These are phyloP conservation scores for Talaromyces liani DNA, from an alignment of 495 filamentous ascomycete genomes.

Conservation along the genomic window DNA sequence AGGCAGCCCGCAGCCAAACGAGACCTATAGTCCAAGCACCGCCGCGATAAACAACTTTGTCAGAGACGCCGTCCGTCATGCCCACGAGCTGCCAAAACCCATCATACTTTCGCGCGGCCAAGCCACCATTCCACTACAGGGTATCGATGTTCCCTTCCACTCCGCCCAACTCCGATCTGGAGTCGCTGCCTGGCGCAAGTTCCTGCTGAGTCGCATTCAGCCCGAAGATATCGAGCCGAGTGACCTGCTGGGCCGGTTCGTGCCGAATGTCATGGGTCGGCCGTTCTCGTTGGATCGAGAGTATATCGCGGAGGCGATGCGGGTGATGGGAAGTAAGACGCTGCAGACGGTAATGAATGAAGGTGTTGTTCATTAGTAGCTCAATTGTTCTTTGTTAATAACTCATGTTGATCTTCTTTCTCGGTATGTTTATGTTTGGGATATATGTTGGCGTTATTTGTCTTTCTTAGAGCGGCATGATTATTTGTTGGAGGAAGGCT, in stretches of 20 bases:
- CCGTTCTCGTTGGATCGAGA: conserved; percentile 95
- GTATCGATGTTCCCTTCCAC: conserved; percentile 98
- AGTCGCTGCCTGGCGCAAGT: conserved; percentile 95
- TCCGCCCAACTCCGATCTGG: conserved; percentile 91
- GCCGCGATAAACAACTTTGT: conserved; percentile 74
- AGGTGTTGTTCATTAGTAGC: background rate
- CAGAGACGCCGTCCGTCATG: conserved; percentile 79
- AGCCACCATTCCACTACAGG: conserved; percentile 91
- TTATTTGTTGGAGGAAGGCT: too few relatives aligned
- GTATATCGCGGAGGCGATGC: conserved; percentile 97
- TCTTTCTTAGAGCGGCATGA: too few relatives aligned
- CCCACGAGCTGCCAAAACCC: conserved; percentile 82
- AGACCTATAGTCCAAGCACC: conserved; percentile 59
- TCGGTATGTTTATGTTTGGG: too few relatives aligned
- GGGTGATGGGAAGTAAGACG: conserved; percentile 57
- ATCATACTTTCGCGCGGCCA: conserved; percentile 87
- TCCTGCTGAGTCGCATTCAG: conserved; percentile 98
- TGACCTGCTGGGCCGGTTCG: conserved; percentile 95
- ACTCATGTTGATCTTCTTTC: too few relatives aligned
- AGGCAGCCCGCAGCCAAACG: conserved; percentile 18
- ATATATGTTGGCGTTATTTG: too few relatives aligned
- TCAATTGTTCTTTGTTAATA: too few relatives aligned
- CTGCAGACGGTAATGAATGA: background rate
- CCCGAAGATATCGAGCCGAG: conserved; percentile 93
- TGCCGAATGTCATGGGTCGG: conserved; percentile 93